Base-by-base conservation (phyloP, 2,329 filamentous ascomycete genomes). In the Ceratocystis alfenasii region DNA sequence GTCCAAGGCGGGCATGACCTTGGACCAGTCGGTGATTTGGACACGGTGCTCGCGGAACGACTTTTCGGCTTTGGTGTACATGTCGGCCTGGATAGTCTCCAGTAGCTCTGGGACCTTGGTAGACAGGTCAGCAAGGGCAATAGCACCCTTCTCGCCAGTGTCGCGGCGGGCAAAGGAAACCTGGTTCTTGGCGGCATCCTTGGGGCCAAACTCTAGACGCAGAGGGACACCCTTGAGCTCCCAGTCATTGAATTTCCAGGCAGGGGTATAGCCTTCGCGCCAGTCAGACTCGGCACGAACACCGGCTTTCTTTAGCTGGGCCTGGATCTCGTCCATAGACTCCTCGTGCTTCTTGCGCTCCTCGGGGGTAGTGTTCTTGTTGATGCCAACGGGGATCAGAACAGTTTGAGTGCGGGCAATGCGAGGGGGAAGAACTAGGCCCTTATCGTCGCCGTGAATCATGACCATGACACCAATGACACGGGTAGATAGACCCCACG, bases 231-330 rank as follows among this genome's bases (percentile, higher is more conserved):
- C 94, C 78, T 93, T 95, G 71, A 97, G 82, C 76, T 99, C 95
- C 90, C 91, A 96, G 77, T 99, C 92, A 78, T 95, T 95, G 81
- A 99, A 99, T 78, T 99, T 99, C 87, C 89, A 97, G 70, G 90
- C 91, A 48, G 94, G 92, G 68, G 91, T 85, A 85, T 97, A 96
- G 70, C 88, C 89, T 63, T 97, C 93, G 68, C 95, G 87, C 74
- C 85, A 83, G 74, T 99, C 94, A 63, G 87, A 84, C 70, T 95
- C 88, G 67, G 85, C 83, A 67, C 94, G 89, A 48, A 99, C 80
- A 66, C 87, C 87, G 22, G 83, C 87, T 68, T 84, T 86, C 73
- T 84, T 85, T 63, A 99, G 81, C 10, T 84, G 82, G 44, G 80
- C 77, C 62, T 84, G 82, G 68, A 99, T 82, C 62, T 83, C 82